A percentile compares a stretch with the other conserved stretches of the same genome.
These are phyloP conservation scores for Leccinum barrowsii DNA, from an alignment of 768 basidiomycete species.

Conservation along the genomic window DNA sequence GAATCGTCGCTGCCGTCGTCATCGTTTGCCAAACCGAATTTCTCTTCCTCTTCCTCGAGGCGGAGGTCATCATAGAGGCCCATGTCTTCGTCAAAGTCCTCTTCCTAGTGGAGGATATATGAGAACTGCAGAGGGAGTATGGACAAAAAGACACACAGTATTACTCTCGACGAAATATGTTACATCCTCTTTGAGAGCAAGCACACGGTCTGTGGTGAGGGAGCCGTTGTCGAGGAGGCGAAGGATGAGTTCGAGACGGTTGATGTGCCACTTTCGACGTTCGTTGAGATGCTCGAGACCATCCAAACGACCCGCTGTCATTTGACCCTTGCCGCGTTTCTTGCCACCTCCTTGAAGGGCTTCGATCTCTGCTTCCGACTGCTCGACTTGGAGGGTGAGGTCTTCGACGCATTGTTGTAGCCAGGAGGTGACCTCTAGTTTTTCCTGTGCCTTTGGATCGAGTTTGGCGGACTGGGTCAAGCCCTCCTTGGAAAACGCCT, in stretches of 20 bases:
- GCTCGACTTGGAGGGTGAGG: conserved; percentile 88
- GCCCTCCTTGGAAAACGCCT: conserved; percentile 98
- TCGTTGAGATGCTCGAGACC: conserved; percentile 90
- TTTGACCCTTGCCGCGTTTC: conserved; percentile 76
- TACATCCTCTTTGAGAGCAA: conserved; percentile 88
- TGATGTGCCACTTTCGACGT: conserved; percentile 92
- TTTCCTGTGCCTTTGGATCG: conserved; percentile 97
- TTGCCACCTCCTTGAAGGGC: conserved; percentile 73
- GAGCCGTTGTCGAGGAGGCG: conserved; percentile 93
- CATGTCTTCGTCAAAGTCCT: conserved; percentile 96
- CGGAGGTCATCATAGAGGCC: conserved; percentile 98
- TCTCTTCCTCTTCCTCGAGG: conserved; percentile 95
- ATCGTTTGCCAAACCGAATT: conserved; percentile 71
- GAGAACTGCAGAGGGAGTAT: conserved; percentile 14
- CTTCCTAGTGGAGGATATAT: conserved; percentile 58
- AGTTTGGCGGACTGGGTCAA: conserved; percentile 90
- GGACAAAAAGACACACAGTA: conserved; percentile 56
- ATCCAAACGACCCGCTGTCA: conserved; percentile 67
- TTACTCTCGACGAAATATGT: conserved; percentile 95
- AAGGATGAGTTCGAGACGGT: conserved; percentile 87
- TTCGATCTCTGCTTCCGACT: conserved; percentile 94
- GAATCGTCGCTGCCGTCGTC: conserved; percentile 78
- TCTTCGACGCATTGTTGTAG: conserved; percentile 87
- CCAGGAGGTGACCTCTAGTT: conserved; percentile 86
- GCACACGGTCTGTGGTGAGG: conserved; percentile 75